Evolutionary conservation across 805 yeast species (phyloP), one percentile per base, ranked within the genome.

Genomic region (Kuraishia hungarica): DNA sequence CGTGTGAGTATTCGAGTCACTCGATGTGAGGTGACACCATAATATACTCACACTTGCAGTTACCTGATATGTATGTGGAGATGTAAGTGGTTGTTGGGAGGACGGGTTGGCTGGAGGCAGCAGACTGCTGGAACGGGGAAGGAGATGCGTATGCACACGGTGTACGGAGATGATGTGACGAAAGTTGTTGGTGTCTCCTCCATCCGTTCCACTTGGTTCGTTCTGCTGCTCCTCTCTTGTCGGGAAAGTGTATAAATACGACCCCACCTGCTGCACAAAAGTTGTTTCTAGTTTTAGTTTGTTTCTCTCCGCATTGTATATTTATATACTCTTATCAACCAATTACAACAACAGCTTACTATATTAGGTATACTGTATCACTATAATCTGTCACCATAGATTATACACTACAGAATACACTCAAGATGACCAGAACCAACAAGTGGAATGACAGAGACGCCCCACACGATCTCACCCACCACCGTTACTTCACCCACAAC

Each of bases 401-500:
- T 22, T 47, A 47, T 22, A 21, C 19, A 47, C 49, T 47, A 28
- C 20, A 50, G n/a, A 4, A 39, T 19, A 17, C 22, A 29, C 15
- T 20, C 52, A 50, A 19, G 35, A 86, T 87, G 94, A 78, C 91
- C 54, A 85, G 90, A 84, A 87, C 93, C 51, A 79, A 81, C 70
- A 87, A 86, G 73, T 86, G 90, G 89, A 80, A 85, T 24, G 77
- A 75, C 43, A 64, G 64, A 52, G 58, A 62, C 15, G 47, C 59
- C 43, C 54, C 68, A 26, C 86, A 83, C 64, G 90, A 86, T 70
- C 67, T 76, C 47, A 77, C 76, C 58, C 73, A 80, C 48, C 81
- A 90, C 54, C 84, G 81, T 66, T 89, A 81, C 81, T 91, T 90
- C 69, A 86, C 92, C 55, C 92, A 86, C 67, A 80, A 81, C 63